Conservation (phyloP, 1,284 basidiomycete species). For the Neotropicomus parvogracilis region DNA sequence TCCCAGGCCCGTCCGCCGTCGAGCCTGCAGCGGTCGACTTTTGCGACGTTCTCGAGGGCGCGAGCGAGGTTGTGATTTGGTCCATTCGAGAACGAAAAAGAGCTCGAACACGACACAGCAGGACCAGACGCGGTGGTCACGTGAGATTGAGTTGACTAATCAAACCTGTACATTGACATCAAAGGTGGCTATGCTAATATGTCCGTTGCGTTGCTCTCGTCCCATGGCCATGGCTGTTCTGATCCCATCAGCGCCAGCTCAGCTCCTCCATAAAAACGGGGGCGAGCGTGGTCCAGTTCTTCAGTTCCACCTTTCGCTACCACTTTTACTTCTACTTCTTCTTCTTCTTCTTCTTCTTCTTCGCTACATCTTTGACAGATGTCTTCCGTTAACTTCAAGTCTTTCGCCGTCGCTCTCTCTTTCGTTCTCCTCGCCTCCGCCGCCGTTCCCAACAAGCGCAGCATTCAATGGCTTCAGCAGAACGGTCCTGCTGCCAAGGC, state of each 20-base stretch:
- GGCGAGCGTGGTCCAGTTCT: no score
- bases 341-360: neutral
- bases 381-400: conserved; percentile 16
- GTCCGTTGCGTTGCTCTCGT: no score
- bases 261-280: no score
- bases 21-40: conserved; percentile 52
- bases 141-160: conserved; percentile 11
- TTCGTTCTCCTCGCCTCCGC: conserved; percentile 14
- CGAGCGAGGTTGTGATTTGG: conserved; percentile 65
- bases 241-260: no score
- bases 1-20: conserved; percentile 57
- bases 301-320: no score
- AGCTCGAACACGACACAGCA: no score
- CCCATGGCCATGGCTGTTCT: no score
- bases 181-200: no score
- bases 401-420: conserved; percentile 8
- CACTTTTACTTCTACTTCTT: no score
- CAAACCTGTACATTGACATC: no score
- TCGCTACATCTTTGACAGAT: conserved; percentile 21
- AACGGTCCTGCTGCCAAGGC: conserved; percentile 24
- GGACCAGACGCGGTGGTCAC: conserved; percentile 26
- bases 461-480: conserved; percentile 17
- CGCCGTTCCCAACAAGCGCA: conserved; percentile 14
- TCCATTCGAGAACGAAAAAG: no score
- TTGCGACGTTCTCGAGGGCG: conserved; percentile 50